phyloP scores from a whole-genome alignment of 768 basidiomycete species.

The Tricholoma furcatifolium region DNA sequence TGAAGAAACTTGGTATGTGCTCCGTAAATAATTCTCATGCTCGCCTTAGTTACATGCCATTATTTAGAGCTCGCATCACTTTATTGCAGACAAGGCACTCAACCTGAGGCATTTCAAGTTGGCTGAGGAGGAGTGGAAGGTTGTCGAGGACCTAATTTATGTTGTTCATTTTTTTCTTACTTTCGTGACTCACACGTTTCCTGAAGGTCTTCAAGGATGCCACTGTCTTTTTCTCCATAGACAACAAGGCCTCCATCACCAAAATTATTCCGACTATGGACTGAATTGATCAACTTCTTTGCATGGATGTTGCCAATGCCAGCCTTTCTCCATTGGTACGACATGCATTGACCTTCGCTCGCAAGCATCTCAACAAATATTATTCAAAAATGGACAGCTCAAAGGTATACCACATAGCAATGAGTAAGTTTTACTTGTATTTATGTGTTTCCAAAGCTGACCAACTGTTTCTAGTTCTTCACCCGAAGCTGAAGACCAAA shows the following conservation, averaged over 20 bases:
- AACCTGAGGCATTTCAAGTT: slow-evolving; percentile 18
- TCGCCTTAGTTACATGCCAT: too few species aligned
- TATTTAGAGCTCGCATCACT: too few species aligned
- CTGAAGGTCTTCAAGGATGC: slow-evolving; percentile 32
- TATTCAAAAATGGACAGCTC: slow-evolving; percentile 24
- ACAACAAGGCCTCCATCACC: slow-evolving; percentile 31
- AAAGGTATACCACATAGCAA: slow-evolving; percentile 25
- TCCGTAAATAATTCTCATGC: too few species aligned
- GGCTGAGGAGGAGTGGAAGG: slow-evolving; percentile 22
- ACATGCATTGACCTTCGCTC: slow-evolving; percentile 17
- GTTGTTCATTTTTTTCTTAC: slow-evolving; percentile 14
- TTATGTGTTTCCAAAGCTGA: too few species aligned
- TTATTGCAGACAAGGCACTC: slow-evolving; percentile 12
- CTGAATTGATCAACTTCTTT: slow-evolving; percentile 21
- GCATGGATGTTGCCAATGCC: background rate
- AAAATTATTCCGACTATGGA: too few species aligned
- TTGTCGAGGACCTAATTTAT: slow-evolving; percentile 21
- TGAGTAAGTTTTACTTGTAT: slow-evolving; percentile 20
- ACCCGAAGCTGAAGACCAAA: too few species aligned
- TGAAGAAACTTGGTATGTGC: too few species aligned
- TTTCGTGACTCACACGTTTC: background rate
- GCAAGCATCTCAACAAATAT: slow-evolving; percentile 25
- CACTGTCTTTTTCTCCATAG: slow-evolving; percentile 27
- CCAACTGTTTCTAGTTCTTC: slow-evolving; percentile 31
- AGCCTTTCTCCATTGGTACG: slow-evolving; percentile 13